Conservation (phyloP, 768 basidiomycete genomes). For the Suillus paluster region DNA sequence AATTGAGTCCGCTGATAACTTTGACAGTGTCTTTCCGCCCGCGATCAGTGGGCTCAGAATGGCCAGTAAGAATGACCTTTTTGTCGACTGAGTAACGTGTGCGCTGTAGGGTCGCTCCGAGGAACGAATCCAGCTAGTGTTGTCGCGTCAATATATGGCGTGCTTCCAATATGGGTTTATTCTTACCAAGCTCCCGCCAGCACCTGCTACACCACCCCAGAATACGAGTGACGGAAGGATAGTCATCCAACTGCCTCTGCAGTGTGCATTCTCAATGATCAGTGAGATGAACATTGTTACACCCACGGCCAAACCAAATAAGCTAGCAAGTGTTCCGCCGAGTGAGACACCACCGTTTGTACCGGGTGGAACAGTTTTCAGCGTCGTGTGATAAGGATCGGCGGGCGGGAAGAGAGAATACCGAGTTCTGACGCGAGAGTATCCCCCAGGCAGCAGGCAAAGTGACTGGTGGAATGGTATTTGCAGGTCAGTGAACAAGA, state of each 20-base stretch:
- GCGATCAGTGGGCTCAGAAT: conserved; percentile 28
- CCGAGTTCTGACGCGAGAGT: conserved; percentile 94
- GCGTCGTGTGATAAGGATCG: conserved; percentile 81
- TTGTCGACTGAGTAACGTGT: conserved; percentile 71
- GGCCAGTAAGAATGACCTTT: conserved; percentile 69
- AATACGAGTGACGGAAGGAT: conserved; percentile 49
- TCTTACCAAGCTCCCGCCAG: conserved; percentile 78
- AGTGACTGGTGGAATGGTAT: conserved; percentile 57
- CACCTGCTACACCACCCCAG: conserved; percentile 71
- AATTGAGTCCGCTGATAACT: conserved; percentile 61
- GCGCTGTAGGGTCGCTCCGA: conserved; percentile 86
- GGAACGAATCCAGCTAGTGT: conserved; percentile 77
- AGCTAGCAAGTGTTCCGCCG: conserved; percentile 74
- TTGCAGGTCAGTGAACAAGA: conserved; percentile 6
- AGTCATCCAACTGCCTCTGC: conserved; percentile 44
- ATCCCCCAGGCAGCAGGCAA: conserved; percentile 88
- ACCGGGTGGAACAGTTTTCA: conserved; percentile 77
- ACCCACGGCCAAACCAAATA: conserved; percentile 72
- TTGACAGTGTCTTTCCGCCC: conserved; percentile 52
- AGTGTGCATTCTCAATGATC: conserved; percentile 62
- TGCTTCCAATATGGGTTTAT: not conserved
- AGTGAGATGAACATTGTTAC: conserved; percentile 58
- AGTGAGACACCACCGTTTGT: conserved; percentile 89
- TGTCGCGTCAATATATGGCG: conserved; percentile 6
- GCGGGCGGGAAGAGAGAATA: conserved; percentile 71